phyloP scores from a whole-genome alignment of 2,329 filamentous ascomycete species.

The Bipolaris sorokiniana region DNA sequence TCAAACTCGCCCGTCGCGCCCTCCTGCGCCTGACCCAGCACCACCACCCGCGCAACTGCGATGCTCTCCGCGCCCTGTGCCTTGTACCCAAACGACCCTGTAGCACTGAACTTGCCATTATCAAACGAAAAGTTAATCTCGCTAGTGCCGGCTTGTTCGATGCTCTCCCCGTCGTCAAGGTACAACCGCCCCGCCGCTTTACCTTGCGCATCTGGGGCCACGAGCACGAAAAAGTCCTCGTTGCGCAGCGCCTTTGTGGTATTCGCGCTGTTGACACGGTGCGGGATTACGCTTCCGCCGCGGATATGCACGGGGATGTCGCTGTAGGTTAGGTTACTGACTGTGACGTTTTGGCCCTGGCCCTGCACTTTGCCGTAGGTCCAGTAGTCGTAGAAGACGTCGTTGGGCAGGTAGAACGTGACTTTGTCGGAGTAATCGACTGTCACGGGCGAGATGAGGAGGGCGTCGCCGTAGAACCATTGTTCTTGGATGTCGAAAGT shows the following conservation, averaged over 20 bases:
- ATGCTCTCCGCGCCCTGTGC: slow-evolving; percentile 31
- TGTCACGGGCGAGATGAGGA: slow-evolving; percentile 64
- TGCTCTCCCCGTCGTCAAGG: slow-evolving; percentile 75
- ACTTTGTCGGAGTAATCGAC: slow-evolving; percentile 60
- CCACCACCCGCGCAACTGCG: slow-evolving; percentile 32
- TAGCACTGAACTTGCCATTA: slow-evolving; percentile 57
- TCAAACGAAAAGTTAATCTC: slow-evolving; percentile 67
- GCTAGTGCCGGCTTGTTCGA: slow-evolving; percentile 64
- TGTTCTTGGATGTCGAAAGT: slow-evolving; percentile 61
- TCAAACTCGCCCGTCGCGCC: slow-evolving; percentile 27
- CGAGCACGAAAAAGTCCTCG: slow-evolving; percentile 72
- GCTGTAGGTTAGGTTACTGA: slow-evolving; percentile 56
- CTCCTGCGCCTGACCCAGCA: slow-evolving; percentile 36
- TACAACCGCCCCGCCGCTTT: slow-evolving; percentile 72
- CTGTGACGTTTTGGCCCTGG: slow-evolving; percentile 52
- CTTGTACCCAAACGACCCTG: slow-evolving; percentile 62
- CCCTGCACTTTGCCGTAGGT: slow-evolving; percentile 57
- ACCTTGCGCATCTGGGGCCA: slow-evolving; percentile 68
- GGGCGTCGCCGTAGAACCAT: slow-evolving; percentile 64
- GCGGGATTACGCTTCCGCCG: slow-evolving; percentile 69
- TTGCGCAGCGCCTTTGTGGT: slow-evolving; percentile 68
- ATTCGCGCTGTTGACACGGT: slow-evolving; percentile 62
- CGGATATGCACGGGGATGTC: slow-evolving; percentile 71
- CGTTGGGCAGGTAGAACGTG: slow-evolving; percentile 62
- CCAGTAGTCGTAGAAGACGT: slow-evolving; percentile 67